Base-by-base conservation (phyloP, 31 red algal genomes). In the Pterothamnion heteromorphum region DNA sequence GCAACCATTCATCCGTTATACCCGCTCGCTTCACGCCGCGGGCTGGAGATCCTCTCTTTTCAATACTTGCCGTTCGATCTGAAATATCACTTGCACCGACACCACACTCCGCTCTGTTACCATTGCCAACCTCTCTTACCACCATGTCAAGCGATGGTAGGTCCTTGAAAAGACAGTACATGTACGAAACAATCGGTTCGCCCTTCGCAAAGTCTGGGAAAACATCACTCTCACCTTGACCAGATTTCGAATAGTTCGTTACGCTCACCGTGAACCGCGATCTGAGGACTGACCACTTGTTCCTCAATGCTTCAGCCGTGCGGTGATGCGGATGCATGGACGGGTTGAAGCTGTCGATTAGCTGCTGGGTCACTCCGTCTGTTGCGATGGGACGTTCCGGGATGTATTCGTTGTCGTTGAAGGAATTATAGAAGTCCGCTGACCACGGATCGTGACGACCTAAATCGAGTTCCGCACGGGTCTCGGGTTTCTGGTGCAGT, bases 121-220 rank as follows among this genome's bases (percentile, higher is more conserved):
- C 81, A 20, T 30, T 14, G 3, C 27, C 57, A 3, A 87, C 21
- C 36, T 31, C 81, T 32, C 91, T 28, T 9, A 57, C 9, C 31
- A 92, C 31, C 27, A 30, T 72, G 14, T 86, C 20, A 4, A 92
- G 20, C 23, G 28, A 58, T 33, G 80, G 91, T 57, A 35, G 43
- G 28, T 43, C 14, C 3, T 0, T 2, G 36, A 92, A 92, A 18
- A 92, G n/a, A 14, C 0, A 87, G 38, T 92, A 26, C 91, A 92
- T 92, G 35, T 92, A 86, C 27, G 0, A 89, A 0, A 80, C 4
- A 2, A 5, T 80, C 4, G 23, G 5, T 0, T 74, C 36, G 3
- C 87, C 0, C 32, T 80, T 5, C 0, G 2, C 35, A 33, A 80
- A 89, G n/a, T 23, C 0, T 4, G 36, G 41, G 39, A 89, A 89